Base-by-base conservation (phyloP, 1,284 basidiomycete species). In the Ceratobasidium sp. region DNA sequence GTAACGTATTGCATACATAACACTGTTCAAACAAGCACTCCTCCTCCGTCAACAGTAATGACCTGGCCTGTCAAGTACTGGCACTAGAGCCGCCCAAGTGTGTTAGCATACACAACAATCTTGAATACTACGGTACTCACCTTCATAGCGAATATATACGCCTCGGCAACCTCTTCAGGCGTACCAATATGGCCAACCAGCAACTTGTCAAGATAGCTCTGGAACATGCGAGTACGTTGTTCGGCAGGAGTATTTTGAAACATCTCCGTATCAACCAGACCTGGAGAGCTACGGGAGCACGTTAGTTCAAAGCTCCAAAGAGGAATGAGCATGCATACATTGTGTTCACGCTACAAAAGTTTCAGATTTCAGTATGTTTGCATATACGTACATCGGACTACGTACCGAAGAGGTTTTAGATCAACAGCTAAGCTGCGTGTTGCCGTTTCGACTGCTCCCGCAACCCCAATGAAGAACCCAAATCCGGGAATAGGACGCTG, bases 91-190 rank as follows among this genome's bases (percentile, higher is more conserved):
- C 15, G 23, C 12, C 39, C n/a, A 9, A 40, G 26, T 7, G 3
- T 58, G 9, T 9, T 26, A 26, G 26, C 10, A 26, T 3, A 5
- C 23, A 9, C 9, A 26, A 26, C 10, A 33, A 58, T n/a, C n/a
- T n/a, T n/a, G n/a, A 58, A 51, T n/a, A 58, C 15, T 4, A n/a
- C n/a, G 5, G 15, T 3, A 12, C 64, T 77, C n/a, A 68, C 73
- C 72, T 79, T 79, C 78, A 79, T 76, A 20, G 72, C 40, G 49
- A 79, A 79, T 2, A 79, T 66, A 49, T 76, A 79, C 3, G 78
- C 78, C 39, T 79, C 78, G 9, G 78, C 78, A 20, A 75, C 44
- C 49, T 79, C 78, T 26, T 56, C 78, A 13, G 78, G 78, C 39
- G 28, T 63, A 5, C 53, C 78, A 26, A 63, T 51, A 42, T 76